phyloP scores from a whole-genome alignment of 306 rosid genomes.

The Dalbergia cultrata region DNA sequence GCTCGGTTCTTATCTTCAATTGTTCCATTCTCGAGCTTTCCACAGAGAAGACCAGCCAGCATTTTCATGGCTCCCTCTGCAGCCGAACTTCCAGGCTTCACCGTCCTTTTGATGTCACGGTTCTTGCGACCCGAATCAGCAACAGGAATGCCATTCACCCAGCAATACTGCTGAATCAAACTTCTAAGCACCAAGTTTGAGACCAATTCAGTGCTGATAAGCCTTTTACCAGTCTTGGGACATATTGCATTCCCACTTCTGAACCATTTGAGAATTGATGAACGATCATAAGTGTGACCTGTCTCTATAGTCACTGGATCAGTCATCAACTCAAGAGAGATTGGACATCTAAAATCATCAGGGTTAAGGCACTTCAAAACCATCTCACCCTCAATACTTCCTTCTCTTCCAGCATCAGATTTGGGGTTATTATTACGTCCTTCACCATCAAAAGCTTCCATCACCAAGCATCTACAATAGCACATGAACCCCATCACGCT shows the following conservation, averaged over 20 bases:
- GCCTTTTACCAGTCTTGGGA: constrained; percentile 81
- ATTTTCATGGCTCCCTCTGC: constrained; percentile 64
- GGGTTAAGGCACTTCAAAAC: constrained; percentile 49
- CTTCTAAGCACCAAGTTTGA: constrained; percentile 68
- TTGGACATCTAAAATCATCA: constrained; percentile 89
- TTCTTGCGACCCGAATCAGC: constrained; percentile 51
- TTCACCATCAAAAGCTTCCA: constrained; percentile 60
- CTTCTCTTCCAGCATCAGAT: constrained; percentile 29
- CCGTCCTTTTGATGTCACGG: constrained; percentile 49
- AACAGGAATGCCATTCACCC: constrained; percentile 54
- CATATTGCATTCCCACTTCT: constrained; percentile 66
- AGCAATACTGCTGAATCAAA: constrained; percentile 66
- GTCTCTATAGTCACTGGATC: constrained; percentile 86
- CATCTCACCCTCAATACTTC: constrained; percentile 26
- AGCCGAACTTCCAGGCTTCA: constrained; percentile 53
- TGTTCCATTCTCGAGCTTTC: constrained; percentile 48
- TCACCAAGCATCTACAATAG: constrained; percentile 69
- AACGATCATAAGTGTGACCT: constrained; percentile 88
- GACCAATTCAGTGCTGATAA: constrained; percentile 60
- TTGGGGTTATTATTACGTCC: constrained; percentile 37
- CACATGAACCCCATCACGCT: constrained; percentile 66
- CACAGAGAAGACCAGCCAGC: constrained; percentile 55
- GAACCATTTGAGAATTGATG: constrained; percentile 88
- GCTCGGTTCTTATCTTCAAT: constrained; percentile 58
- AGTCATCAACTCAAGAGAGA: constrained; percentile 78